phyloP scores from a whole-genome alignment of 2,329 filamentous ascomycete species.

The Trichoderma sp. region DNA sequence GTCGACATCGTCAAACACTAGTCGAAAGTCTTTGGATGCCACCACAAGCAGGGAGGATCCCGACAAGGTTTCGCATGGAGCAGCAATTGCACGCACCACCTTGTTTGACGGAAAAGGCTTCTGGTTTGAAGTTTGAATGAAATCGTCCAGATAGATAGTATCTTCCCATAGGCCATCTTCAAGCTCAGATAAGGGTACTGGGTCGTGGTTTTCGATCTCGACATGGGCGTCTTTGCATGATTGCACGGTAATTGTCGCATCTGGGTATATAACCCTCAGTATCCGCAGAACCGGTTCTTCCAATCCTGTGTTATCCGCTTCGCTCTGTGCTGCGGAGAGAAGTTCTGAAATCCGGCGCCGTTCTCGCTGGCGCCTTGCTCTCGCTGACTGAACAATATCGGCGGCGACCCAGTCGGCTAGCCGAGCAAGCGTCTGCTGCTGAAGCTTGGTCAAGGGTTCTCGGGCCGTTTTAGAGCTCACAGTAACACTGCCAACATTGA shows the following conservation, averaged over 20 bases:
- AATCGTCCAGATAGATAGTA: background rate
- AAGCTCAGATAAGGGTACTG: background rate
- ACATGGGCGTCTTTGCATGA: background rate
- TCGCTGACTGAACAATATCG: background rate
- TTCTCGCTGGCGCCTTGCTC: background rate
- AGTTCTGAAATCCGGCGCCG: background rate
- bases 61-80: background rate
- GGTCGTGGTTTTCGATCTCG: background rate
- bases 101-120: background rate
- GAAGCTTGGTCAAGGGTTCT: background rate
- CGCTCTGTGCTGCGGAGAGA: background rate
- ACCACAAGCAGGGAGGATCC: background rate
- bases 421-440: background rate
- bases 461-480: background rate
- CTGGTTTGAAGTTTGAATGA: background rate
- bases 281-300: background rate
- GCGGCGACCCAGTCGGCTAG: background rate
- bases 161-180: background rate
- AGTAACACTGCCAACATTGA: background rate
- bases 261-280: background rate
- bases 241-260: background rate
- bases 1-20: conserved; percentile 6
- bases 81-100: background rate
- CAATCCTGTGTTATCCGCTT: background rate
- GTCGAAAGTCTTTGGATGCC: background rate